Percentiles rank a stretch among this genome's conserved stretches.
phyloP scores from a whole-genome alignment of 2,329 filamentous ascomycete genomes.

The Fusarium keratoplasticum region DNA sequence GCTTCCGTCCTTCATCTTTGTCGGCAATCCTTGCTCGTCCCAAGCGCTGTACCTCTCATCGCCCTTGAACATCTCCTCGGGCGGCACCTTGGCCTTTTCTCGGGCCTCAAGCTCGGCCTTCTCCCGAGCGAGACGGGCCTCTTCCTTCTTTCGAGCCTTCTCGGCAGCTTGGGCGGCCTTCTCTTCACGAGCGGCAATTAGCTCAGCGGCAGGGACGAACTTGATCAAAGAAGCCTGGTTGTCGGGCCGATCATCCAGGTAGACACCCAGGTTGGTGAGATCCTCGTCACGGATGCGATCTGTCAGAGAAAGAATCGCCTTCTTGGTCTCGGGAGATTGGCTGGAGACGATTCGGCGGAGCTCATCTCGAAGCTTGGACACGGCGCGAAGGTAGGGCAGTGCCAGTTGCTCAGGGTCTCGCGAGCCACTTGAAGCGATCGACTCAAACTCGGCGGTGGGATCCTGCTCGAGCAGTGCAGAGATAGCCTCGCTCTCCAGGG shows the following conservation, averaged over 20 bases:
- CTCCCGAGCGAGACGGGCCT: slow-evolving; percentile 62
- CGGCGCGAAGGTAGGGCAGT: slow-evolving; percentile 65
- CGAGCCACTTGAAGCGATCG: slow-evolving; percentile 57
- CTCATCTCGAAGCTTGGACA: slow-evolving; percentile 70
- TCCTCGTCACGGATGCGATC: slow-evolving; percentile 85
- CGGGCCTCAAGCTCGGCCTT: slow-evolving; percentile 65
- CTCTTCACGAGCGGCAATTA: slow-evolving; percentile 69
- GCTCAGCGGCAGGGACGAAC: slow-evolving; percentile 67
- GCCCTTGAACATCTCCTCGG: slow-evolving; percentile 66
- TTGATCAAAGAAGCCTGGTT: slow-evolving; percentile 78
- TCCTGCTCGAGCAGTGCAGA: slow-evolving; percentile 56
- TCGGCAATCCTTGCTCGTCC: slow-evolving; percentile 86
- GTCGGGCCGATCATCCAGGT: slow-evolving; percentile 84
- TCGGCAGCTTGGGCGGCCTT: slow-evolving; percentile 72
- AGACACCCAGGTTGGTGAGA: slow-evolving; percentile 85
- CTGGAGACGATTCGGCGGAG: slow-evolving; percentile 66
- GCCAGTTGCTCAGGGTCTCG: slow-evolving; percentile 65
- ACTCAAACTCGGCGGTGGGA: slow-evolving; percentile 60
- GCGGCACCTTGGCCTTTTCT: slow-evolving; percentile 68
- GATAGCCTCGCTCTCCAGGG: slow-evolving; percentile 61
- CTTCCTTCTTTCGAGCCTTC: slow-evolving; percentile 66
- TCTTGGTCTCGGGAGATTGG: slow-evolving; percentile 65
- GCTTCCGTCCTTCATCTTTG: slow-evolving; percentile 79
- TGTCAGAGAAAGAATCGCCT: slow-evolving; percentile 80
- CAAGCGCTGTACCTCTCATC: slow-evolving; percentile 76